Evolutionary conservation across 2,329 filamentous ascomycete species (phyloP).

Genomic region (Aspergillus ibericus): DNA sequence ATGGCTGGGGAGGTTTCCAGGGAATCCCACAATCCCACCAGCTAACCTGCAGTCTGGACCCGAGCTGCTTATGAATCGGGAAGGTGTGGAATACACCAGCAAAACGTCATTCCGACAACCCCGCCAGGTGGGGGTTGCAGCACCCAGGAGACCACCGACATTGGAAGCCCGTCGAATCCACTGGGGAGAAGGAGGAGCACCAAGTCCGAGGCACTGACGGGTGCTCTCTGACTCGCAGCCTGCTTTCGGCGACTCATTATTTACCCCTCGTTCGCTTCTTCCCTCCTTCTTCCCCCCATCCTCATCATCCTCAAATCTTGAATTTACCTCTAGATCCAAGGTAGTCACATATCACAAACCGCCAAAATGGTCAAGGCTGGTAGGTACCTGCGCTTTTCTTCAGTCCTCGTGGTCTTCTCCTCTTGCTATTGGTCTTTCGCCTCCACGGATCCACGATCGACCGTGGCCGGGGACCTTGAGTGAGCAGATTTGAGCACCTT

Average conservation of each 20-base stretch:
- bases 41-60: background rate
- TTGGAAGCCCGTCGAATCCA: conserved; percentile 17
- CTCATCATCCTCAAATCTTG: conserved; percentile 11
- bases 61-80: conserved; percentile 21
- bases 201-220: conserved; percentile 8
- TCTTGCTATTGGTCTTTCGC: conserved; percentile 18
- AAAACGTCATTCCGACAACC: conserved; percentile 27
- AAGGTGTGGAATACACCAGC: conserved; percentile 10
- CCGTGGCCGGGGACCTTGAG: conserved; percentile 35
- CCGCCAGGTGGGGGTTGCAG: conserved; percentile 19
- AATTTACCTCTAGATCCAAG: conserved; percentile 22
- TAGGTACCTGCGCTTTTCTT: conserved; percentile 52
- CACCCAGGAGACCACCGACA: conserved; percentile 6
- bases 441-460: conserved; percentile 28
- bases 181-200: background rate
- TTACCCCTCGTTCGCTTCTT: conserved; percentile 18
- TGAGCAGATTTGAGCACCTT: conserved; percentile 49
- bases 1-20: too few relatives aligned
- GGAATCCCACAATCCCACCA: background rate
- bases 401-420: conserved; percentile 18
- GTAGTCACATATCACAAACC: conserved; percentile 42
- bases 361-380: conserved; percentile 98
- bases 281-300: conserved; percentile 13
- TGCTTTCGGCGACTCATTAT: conserved; percentile 2
- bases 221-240: background rate